A percentile compares a stretch with the other conserved stretches of the same genome.
Evolutionary conservation across 78 protist genomes (phyloP).

Genomic region (Salpingoeca rosetta): DNA sequence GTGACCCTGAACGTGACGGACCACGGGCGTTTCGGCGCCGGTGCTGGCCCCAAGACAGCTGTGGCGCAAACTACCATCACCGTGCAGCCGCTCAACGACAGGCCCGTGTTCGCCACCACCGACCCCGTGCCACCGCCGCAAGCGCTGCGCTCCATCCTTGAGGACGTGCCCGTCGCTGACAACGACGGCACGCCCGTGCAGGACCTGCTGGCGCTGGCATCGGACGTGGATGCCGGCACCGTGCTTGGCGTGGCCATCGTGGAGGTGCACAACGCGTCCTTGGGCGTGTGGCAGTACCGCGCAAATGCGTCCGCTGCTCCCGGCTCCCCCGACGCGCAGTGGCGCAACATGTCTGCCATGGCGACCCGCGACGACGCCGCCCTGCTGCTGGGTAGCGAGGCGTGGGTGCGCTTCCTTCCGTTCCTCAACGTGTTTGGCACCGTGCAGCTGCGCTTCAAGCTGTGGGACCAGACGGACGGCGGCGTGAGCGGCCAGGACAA

Average conservation of each 20-base stretch:
- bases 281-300: not conserved
- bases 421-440: not conserved
- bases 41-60: not conserved
- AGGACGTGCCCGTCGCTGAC: not conserved
- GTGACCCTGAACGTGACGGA: not conserved
- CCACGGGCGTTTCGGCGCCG: not conserved
- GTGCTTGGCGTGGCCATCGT: not conserved
- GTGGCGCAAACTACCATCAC: not conserved
- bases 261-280: not conserved
- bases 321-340: not conserved
- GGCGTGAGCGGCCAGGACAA: not conserved
- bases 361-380: not conserved
- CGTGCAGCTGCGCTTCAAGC: not conserved
- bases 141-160: not conserved
- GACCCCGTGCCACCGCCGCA: not conserved
- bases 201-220: not conserved
- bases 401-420: not conserved
- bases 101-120: not conserved
- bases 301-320: too few relatives aligned
- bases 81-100: not conserved
- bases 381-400: not conserved
- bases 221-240: not conserved
- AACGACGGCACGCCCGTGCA: not conserved
- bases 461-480: not conserved
- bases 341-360: not conserved